A percentile compares a stretch with the other conserved stretches of the same genome.
phyloP scores from a whole-genome alignment of 495 filamentous ascomycete species.

The Hypoxylon subgilvum region DNA sequence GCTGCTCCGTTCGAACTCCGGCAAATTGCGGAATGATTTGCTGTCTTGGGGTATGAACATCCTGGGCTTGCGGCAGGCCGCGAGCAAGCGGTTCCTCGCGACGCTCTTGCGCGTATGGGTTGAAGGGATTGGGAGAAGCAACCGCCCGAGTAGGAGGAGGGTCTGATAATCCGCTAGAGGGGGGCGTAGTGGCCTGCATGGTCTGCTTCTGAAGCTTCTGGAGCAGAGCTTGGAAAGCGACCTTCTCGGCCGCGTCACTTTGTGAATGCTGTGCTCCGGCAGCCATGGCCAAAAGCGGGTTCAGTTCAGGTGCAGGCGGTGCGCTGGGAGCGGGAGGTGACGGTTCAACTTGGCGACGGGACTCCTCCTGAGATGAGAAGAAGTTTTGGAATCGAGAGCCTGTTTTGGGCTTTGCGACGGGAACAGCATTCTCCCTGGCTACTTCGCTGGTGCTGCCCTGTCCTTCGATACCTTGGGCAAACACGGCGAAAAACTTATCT shows the following conservation, averaged over 20 bases:
- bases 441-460: conserved; percentile 45
- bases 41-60: conserved; percentile 52
- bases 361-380: conserved; percentile 70
- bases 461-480: conserved; percentile 50
- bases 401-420: conserved; percentile 47
- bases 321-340: conserved; percentile 43
- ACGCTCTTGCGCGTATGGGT: conserved; percentile 50
- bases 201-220: conserved; percentile 70
- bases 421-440: conserved; percentile 47
- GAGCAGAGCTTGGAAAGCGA: conserved; percentile 87
- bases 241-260: conserved; percentile 75
- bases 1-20: conserved; percentile 55
- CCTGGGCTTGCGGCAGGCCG: conserved; percentile 46
- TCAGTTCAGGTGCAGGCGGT: conserved; percentile 29
- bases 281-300: conserved; percentile 39
- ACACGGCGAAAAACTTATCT: conserved; percentile 83
- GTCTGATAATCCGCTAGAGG: conserved; percentile 39
- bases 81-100: conserved; percentile 47
- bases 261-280: conserved; percentile 47
- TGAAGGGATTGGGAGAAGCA: conserved; percentile 51
- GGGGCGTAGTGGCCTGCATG: conserved; percentile 31
- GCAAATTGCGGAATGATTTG: conserved; percentile 46
- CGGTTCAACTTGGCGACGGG: conserved; percentile 62
- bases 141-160: conserved; percentile 42
- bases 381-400: conserved; percentile 85